Evolutionary conservation across 1,284 basidiomycete species (phyloP), one percentile per base, ranked within the genome.

Genomic region (Heterobasidion irregulare): DNA sequence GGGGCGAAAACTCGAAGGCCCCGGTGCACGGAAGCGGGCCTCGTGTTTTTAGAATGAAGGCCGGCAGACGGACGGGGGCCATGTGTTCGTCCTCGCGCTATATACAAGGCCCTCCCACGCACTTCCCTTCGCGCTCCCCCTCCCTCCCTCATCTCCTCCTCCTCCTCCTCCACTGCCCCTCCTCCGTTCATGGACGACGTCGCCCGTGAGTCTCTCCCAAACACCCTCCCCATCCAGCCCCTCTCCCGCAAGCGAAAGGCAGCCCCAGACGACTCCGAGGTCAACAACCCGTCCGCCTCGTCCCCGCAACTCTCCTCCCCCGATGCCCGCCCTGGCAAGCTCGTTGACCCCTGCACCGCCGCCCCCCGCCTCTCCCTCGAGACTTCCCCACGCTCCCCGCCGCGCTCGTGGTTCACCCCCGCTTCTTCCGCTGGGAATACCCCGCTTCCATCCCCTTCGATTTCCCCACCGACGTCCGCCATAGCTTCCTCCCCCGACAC

Each of bases 191-290:
- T 81, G 78, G 78, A 80, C 69, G 72, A 77, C 71, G 70, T 76
- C 62, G 73, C 75, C 64, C 72, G 75, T 65, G 68, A 74, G 59
- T 68, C 68, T 41, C 38, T 41, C n/a, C 38, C 38, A 41, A 41
- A 41, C 12, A 12, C 38, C 62, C 68, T 70, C 56, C 63, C 72
- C 51, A 68, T 75, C 70, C 74, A 72, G 53, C 59, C 64, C 62
- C 64, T 71, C 57, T 63, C 62, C 59, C 72, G 76, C 64, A 84
- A 84, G 66, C 78, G 81, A 65, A 83, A 84, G 68, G 74, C 79
- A 12, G 74, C 75, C 64, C 57, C 65, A 55, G 77, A 79, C 62
- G 77, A 80, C 65, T 64, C 66, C 44, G 54, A 56, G 52, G 56
- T 57, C 38, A 53, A 62, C 55, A 69, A 70, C 54, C 47, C 66